Evolutionary conservation across 2,329 filamentous ascomycete species (phyloP).

Genomic region (Tolypocladium album): DNA sequence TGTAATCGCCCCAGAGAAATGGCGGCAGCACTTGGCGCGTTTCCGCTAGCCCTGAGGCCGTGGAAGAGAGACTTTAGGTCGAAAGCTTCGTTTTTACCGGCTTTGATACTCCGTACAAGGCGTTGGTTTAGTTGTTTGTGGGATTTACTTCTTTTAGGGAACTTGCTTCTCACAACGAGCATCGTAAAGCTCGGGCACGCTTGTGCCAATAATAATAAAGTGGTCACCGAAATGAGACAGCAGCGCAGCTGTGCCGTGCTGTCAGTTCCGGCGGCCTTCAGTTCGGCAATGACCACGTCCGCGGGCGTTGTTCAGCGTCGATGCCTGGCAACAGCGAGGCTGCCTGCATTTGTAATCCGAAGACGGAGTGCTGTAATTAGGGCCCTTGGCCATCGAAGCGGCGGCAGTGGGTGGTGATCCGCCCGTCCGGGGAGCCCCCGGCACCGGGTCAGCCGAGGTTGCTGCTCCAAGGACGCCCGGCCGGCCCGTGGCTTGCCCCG

Average conservation of each 20-base stretch:
- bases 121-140: too few relatives aligned
- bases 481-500: background rate
- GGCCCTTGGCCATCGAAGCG: background rate
- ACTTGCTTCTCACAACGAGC: too few relatives aligned
- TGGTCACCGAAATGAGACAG: background rate
- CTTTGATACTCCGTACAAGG: too few relatives aligned
- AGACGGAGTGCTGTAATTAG: background rate
- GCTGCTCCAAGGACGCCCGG: too few relatives aligned
- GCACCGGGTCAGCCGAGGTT: background rate
- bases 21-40: too few relatives aligned
- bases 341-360: background rate
- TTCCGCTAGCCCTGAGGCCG: too few relatives aligned
- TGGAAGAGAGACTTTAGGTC: too few relatives aligned
- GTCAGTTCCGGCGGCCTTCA: background rate
- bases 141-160: too few relatives aligned
- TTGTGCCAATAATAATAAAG: background rate
- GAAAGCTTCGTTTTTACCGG: too few relatives aligned
- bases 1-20: too few relatives aligned
- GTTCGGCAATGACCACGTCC: background rate
- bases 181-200: background rate
- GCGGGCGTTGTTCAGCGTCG: too few relatives aligned
- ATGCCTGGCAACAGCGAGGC: background rate
- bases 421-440: background rate
- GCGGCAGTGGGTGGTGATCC: background rate
- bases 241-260: background rate